Base-by-base conservation (phyloP, 352 stramenopile genomes). In the Phytophthora chlamydospora region DNA sequence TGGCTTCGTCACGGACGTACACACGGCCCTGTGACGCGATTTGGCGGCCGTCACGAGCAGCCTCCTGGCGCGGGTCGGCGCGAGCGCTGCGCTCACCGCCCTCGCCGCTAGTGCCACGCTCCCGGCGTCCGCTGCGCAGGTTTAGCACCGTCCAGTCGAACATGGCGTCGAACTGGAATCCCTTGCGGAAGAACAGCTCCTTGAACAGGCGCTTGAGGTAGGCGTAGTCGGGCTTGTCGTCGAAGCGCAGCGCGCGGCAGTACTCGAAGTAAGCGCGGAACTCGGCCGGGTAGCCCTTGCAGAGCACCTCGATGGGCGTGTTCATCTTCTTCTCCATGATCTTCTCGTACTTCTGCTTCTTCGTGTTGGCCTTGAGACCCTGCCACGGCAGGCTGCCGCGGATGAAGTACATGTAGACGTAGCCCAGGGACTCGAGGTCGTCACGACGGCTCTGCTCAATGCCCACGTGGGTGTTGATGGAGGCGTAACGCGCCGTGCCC, bases 291-390 rank as follows among this genome's bases (percentile, higher is more conserved):
- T 98, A 98, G 51, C 91, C 96, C 74, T 98, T 90, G 77, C 91
- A 98, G 4, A 98, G 76, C 56, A 97, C 87, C 46, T 96, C 85
- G 39, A 97, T 98, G 29, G 90, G 88, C 11, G 91, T 95, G 68
- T 92, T 94, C 80, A 99, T 97, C 80, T 99, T 99, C 83, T 99
- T 98, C 70, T 99, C 97, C 89, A 99, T 98, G 71, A 99, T 99
- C 61, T 98, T 95, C 77, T 98, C 96, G 84, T 98, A 98, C 73
- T 98, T 98, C 67, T 96, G 86, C 75, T 95, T 97, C 72, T 96
- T 96, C 38, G 90, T 95, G 68, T 97, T 97, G 21, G 94, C 94
- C 81, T 98, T 98, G 34, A 99, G 90, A 21, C 97, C 97, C 75
- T 99, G 97, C 97, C 97, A 99, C 45, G 97, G 97, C 52, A 99